A percentile compares a stretch with the other conserved stretches of the same genome.
Conservation (phyloP, 352 stramenopile species). For the Peronosclerospora sorghi region DNA sequence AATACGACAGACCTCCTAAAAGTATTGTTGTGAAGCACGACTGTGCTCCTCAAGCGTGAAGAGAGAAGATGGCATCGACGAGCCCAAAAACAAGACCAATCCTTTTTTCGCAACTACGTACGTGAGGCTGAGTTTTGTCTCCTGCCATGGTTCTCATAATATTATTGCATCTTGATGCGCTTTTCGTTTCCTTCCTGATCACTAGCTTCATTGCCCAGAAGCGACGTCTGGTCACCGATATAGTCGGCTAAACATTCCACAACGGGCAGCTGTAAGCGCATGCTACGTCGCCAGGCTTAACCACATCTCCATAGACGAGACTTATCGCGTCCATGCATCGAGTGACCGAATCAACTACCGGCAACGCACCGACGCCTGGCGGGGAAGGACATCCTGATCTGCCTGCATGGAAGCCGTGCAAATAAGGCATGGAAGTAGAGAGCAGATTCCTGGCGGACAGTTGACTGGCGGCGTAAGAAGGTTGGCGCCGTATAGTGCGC, state of each 20-base stretch:
- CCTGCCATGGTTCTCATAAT: slow-evolving; percentile 1
- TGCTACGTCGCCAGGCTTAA: slow-evolving; percentile 83
- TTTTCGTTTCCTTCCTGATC: slow-evolving; percentile 25
- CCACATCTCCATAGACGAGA: slow-evolving; percentile 88
- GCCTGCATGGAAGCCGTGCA: slow-evolving; percentile 85
- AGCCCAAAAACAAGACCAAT: slow-evolving; percentile 57
- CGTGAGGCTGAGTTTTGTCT: slow-evolving; percentile 9
- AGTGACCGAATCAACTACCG: slow-evolving; percentile 22
- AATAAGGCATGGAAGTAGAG: slow-evolving; percentile 89
- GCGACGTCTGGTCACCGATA: slow-evolving; percentile 45
- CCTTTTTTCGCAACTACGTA: slow-evolving; percentile 81
- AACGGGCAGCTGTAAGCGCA: slow-evolving; percentile 81
- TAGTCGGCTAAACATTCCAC: slow-evolving; percentile 72
- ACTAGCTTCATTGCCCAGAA: slow-evolving; percentile 21
- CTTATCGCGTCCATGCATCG: slow-evolving; percentile 85
- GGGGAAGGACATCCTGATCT: slow-evolving; percentile 74
- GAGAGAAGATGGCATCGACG: slow-evolving; percentile 46
- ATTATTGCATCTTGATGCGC: slow-evolving; percentile 12
- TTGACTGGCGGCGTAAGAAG: slow-evolving; percentile 84
- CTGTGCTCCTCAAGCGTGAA: slow-evolving; percentile 50
- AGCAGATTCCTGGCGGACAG: slow-evolving; percentile 91
- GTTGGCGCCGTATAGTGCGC: slow-evolving; percentile 76
- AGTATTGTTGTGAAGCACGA: slow-evolving; percentile 49
- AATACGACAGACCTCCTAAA: slow-evolving; percentile 41
- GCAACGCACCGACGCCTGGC: slow-evolving; percentile 86